A percentile compares a stretch with the other conserved stretches of the same genome.
Evolutionary conservation across 106 monocot species (phyloP).

Genomic region (Vanilla planifolia): DNA sequence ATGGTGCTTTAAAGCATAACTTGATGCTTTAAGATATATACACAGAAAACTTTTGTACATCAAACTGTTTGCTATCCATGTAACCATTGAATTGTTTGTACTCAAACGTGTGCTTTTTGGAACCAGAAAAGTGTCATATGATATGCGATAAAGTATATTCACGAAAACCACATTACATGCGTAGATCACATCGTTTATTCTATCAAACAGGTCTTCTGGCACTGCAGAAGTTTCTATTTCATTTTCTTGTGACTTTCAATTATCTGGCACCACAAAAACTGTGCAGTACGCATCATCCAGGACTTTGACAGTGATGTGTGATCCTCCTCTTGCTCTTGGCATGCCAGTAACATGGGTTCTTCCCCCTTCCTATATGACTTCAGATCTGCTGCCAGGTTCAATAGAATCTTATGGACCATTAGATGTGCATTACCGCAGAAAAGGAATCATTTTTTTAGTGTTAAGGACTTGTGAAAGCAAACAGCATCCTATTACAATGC

Average conservation of each 20-base stretch:
- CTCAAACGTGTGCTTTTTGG: too few relatives aligned
- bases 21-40: too few relatives aligned
- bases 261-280: constrained; percentile 24
- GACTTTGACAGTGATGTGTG: constrained; percentile 50
- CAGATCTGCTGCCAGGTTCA: constrained; percentile 51
- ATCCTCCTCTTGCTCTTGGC: constrained; percentile 81
- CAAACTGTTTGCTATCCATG: too few relatives aligned
- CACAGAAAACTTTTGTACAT: too few relatives aligned
- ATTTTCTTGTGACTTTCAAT: constrained; percentile 65
- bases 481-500: constrained; percentile 38
- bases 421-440: constrained; percentile 19
- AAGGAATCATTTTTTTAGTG: constrained; percentile 44
- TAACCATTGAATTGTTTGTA: too few relatives aligned
- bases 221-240: constrained; percentile 66
- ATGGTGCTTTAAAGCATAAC: too few relatives aligned
- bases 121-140: too few relatives aligned
- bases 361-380: constrained; percentile 81
- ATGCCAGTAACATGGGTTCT: constrained; percentile 83
- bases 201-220: constrained; percentile 67
- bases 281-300: constrained; percentile 52
- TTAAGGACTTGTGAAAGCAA: constrained; percentile 42
- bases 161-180: not conserved
- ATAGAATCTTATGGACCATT: constrained; percentile 17
- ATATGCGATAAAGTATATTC: not conserved
- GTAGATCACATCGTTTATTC: not conserved